Conservation (phyloP, 495 filamentous ascomycete species). For the Tuber indicum region DNA sequence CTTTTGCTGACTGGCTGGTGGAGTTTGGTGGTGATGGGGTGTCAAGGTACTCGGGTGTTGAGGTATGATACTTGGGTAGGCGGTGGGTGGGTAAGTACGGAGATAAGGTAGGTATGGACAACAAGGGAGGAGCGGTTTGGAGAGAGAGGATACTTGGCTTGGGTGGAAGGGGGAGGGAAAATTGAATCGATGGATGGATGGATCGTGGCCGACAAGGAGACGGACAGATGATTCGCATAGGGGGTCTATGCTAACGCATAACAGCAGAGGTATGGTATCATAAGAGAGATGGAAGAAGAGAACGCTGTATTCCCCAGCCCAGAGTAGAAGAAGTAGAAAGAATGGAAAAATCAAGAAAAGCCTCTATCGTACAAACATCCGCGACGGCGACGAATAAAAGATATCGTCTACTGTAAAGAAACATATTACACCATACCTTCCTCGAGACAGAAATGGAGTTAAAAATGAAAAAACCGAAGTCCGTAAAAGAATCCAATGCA, state of each 20-base stretch:
- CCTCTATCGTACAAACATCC: background rate
- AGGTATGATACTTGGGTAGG: background rate
- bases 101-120: background rate
- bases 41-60: background rate
- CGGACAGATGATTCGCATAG: background rate
- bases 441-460: background rate
- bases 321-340: background rate
- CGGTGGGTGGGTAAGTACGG: background rate
- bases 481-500: background rate
- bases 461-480: background rate
- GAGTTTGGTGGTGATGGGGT: background rate
- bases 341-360: background rate
- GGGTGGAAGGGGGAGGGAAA: background rate
- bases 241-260: background rate
- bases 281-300: background rate
- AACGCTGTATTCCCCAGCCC: background rate
- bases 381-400: background rate
- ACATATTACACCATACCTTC: background rate
- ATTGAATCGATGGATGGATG: background rate
- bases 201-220: background rate
- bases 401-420: background rate
- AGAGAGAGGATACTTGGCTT: background rate
- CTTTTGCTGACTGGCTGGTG: background rate
- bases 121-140: background rate
- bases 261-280: background rate